A percentile compares a stretch with the other conserved stretches of the same genome.
Evolutionary conservation across 495 filamentous ascomycete genomes (phyloP).

Genomic region (Sphaerosporella brunnea): DNA sequence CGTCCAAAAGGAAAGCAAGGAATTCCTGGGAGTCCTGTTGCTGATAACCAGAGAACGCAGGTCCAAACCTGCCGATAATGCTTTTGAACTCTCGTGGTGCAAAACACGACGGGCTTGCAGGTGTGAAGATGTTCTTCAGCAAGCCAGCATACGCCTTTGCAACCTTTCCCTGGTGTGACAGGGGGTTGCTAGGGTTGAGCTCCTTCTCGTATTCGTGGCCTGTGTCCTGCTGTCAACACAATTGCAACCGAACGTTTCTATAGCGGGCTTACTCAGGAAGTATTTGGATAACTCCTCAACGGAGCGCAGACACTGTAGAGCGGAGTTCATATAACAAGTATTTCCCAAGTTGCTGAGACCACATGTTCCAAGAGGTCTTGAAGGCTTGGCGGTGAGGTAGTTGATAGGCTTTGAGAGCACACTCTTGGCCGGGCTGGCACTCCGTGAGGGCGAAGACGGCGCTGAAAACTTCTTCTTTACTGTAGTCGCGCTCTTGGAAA

Average conservation of each 20-base stretch:
- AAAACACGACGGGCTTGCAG: conserved; percentile 42
- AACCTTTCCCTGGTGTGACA: conserved; percentile 67
- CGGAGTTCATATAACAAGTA: conserved; percentile 98
- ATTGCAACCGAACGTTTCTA: too few relatives aligned
- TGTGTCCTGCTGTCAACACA: too few relatives aligned
- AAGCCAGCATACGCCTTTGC: conserved; percentile 63
- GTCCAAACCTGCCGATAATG: conserved; percentile 58
- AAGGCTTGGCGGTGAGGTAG: too few relatives aligned
- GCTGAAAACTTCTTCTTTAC: conserved; percentile 16
- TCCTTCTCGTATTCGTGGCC: conserved; percentile 54
- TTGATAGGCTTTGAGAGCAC: conserved; percentile 17
- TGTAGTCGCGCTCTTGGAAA: conserved; percentile 5
- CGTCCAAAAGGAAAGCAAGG: conserved; percentile 87
- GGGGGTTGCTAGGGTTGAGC: conserved; percentile 64
- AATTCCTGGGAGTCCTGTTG: conserved; percentile 98
- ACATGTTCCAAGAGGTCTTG: conserved; percentile 50
- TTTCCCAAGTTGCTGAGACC: conserved; percentile 85
- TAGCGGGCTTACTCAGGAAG: conserved; percentile 45
- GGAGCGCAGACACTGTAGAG: conserved; percentile 77
- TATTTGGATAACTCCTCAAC: conserved; percentile 84
- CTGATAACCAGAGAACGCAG: conserved; percentile 79
- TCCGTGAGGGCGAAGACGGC: conserved; percentile 20
- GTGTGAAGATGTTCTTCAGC: conserved; percentile 52
- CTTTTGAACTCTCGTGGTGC: conserved; percentile 62
- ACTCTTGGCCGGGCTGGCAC: conserved; percentile 16